Conservation (phyloP, 306 rosid genomes). For the Trifolium fragiferum region DNA sequence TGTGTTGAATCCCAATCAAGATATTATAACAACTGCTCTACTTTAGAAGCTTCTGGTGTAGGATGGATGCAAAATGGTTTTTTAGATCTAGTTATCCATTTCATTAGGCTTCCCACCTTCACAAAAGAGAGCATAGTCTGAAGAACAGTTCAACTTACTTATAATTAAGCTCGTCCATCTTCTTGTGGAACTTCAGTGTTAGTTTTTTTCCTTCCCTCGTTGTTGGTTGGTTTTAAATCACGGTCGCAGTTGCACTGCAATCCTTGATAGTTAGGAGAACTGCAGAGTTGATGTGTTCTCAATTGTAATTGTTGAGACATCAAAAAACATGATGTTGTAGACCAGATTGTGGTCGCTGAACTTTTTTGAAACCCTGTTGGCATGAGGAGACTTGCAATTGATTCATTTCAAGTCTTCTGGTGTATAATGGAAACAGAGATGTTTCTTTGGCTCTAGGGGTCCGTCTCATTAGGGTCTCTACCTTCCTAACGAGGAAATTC, state of each 20-base stretch:
- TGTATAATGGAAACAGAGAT: neutral
- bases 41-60: constrained; percentile 15
- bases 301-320: neutral
- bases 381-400: neutral
- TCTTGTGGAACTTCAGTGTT: neutral
- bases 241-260: neutral
- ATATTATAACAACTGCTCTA: neutral
- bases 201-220: neutral
- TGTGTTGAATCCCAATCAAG: neutral
- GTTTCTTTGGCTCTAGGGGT: neutral
- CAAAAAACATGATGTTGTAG: neutral
- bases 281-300: neutral
- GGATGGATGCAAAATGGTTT: neutral
- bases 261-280: neutral
- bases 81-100: neutral
- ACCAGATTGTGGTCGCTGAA: neutral
- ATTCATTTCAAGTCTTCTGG: neutral
- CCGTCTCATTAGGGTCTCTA: neutral
- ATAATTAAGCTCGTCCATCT: neutral
- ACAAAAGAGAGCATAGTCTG: neutral
- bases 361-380: neutral
- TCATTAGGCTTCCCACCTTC: neutral
- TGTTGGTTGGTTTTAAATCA: neutral
- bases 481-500: neutral
- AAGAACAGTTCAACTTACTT: neutral